A percentile compares a stretch with the other conserved stretches of the same genome.
Conservation (phyloP, 805 yeast genomes). For the Lipomyces kockii region DNA sequence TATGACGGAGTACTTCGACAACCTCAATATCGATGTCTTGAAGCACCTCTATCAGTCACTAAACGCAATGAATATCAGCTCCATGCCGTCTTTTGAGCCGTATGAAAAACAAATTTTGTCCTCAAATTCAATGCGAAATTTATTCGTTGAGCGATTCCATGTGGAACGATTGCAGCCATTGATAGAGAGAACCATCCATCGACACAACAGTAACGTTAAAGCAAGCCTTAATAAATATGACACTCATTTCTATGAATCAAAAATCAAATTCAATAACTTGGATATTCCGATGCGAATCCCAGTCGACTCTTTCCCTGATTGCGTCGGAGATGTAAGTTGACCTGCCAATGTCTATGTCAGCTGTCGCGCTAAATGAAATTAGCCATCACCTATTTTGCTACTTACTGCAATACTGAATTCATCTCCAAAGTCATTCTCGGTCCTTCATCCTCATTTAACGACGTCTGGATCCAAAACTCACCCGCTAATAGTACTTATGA, state of each 20-base stretch:
- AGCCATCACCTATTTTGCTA: slow-evolving; percentile 1
- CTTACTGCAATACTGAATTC: slow-evolving; percentile 6
- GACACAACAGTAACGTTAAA: neutral
- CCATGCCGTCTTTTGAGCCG: slow-evolving; percentile 41
- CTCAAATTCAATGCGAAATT: slow-evolving; percentile 36
- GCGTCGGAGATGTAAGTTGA: slow-evolving; percentile 43
- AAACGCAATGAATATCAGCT: slow-evolving; percentile 40
- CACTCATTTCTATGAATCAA: slow-evolving; percentile 44
- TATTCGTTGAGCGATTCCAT: slow-evolving; percentile 41
- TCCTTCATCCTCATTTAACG: slow-evolving; percentile 52
- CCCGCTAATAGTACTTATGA: slow-evolving; percentile 56
- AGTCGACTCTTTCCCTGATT: slow-evolving; percentile 42
- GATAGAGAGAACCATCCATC: neutral
- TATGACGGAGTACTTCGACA: slow-evolving; percentile 54
- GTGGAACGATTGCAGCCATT: neutral
- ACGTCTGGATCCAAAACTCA: slow-evolving; percentile 61
- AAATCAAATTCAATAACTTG: slow-evolving; percentile 39
- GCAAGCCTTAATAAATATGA: slow-evolving; percentile 28
- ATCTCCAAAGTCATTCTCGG: slow-evolving; percentile 24
- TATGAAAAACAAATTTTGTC: slow-evolving; percentile 42
- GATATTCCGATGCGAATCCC: slow-evolving; percentile 45
- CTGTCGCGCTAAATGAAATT: neutral
- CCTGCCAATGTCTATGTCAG: slow-evolving; percentile 38
- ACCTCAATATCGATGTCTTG: slow-evolving; percentile 38
- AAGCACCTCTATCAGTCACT: slow-evolving; percentile 42